Evolutionary conservation across 345 rosid species (phyloP), one percentile per base, ranked within the genome.

Genomic region (Microcos paniculata): DNA sequence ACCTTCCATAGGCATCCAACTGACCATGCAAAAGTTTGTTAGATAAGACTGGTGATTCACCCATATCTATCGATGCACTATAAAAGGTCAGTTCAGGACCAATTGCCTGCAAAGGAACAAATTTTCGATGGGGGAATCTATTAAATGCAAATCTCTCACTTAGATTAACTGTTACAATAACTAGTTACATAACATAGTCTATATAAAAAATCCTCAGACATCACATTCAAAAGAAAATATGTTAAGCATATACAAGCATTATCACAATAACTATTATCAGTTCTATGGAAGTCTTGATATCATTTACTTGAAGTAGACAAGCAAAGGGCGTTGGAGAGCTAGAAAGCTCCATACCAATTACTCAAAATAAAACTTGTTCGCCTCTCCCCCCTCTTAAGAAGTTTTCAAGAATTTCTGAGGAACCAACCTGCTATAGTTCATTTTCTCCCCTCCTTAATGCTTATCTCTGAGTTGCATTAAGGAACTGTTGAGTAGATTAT

Each of bases 81-180:
- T 93, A 96, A 72, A 96, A 96, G 56, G 98, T 96, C 66, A 96
- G 92, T 86, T 96, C 99, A 48, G 97, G 98, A 38, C 96, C 92
- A 72, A 96, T 86, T 70, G 97, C 98, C 99, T 96, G 84, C 81
- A 84, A 84, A 65, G 73, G 76, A 31, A 63, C 48, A 80, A 74
- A 58, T 64, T 40, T 71, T 72, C 80, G 70, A 77, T 45, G 28
- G 73, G 73, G 65, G 48, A 48, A 55, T 56, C 57, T 57, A 71
- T 3, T 1, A 43, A 7, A 48, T 66, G 53, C 28, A 65, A 24
- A 52, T 13, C 14, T 46, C 38, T 26, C 21, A 42, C 31, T 43
- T 24, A 13, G 40, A 43, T 66, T 13, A 45, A 42, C 30, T 69
- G 18, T 28, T 42, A 33, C 14, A 28, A 48, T 24, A 28, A 48